Evolutionary conservation across 1,284 basidiomycete species (phyloP), one percentile per base, ranked within the genome.

Genomic region (Ustilago sp.): DNA sequence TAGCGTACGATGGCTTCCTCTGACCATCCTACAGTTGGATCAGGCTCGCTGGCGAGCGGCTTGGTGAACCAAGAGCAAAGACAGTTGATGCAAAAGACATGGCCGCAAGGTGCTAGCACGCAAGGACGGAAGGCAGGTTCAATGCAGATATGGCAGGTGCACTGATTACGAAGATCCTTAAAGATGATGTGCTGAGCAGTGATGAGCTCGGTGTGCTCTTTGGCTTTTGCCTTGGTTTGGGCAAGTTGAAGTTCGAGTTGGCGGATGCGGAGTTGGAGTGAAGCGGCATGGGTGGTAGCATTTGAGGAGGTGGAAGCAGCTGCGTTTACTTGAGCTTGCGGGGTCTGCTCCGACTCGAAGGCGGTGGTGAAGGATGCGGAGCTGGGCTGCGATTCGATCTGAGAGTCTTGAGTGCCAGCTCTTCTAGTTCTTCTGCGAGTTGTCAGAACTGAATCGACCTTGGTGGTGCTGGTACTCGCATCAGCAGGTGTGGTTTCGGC

Each of bases 41-140:
- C 11, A 11, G 64, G 66, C 45, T 81, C 73, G 50, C 69, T 67
- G 11, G 66, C 70, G 4, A 67, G 47, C 8, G 75, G 81, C 35
- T 74, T 77, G 43, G 74, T 77, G 68, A 85, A 85, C 81, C 81
- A 85, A 13, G 71, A 64, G 9, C 80, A 71, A 8, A 85, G 73
- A 59, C 83, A 85, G 54, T 68, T 64, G 9, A 83, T 80, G 61
- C 83, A 85, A 41, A 83, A 85, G 15, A 78, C 69, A 58, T 85
- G 83, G 7, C 82, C 82, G 55, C 83, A 85, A 0, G 83, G 83
- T 3, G 81, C 73, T 7, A 85, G 66, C 31, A 82, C 77, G 43
- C 70, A 79, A 8, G 81, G 81, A 5, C 81, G 69, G 72, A 76
- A 82, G 35, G 69, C 68, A 28, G 79, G 75, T 39, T 82, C 81